Evolutionary conservation across 768 basidiomycete genomes (phyloP).

Genomic region (Pholiota conissans): DNA sequence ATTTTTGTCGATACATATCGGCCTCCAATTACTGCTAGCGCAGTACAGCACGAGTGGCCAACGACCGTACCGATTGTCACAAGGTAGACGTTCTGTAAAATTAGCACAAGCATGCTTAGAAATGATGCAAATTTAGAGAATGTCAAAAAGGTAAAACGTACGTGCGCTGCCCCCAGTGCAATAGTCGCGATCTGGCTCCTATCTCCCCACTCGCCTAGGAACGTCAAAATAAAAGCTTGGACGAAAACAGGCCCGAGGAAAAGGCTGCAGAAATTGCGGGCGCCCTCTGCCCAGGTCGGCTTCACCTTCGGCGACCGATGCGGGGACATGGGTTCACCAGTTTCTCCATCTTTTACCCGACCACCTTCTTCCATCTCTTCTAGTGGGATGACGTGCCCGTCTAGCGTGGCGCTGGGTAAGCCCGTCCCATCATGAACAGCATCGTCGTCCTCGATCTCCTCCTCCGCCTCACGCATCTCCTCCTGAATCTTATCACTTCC

Average conservation of each 20-base stretch:
- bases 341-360: conserved; percentile 7
- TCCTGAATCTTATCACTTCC: conserved; percentile 85
- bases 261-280: conserved; percentile 80
- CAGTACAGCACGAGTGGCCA: conserved; percentile 87
- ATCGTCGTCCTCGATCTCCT: conserved; percentile 88
- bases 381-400: conserved; percentile 53
- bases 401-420: conserved; percentile 22
- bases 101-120: neutral
- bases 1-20: conserved; percentile 92
- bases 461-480: conserved; percentile 95
- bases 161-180: conserved; percentile 92
- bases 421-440: conserved; percentile 47
- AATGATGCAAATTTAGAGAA: neutral
- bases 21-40: conserved; percentile 90
- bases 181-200: conserved; percentile 97
- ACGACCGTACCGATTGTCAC: conserved; percentile 88
- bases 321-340: neutral
- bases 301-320: conserved; percentile 9
- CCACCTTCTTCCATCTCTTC: conserved; percentile 77
- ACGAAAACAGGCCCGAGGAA: conserved; percentile 92
- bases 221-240: conserved; percentile 92
- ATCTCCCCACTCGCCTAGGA: conserved; percentile 99
- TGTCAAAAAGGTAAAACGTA: conserved; percentile 33
- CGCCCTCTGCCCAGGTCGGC: conserved; percentile 49
- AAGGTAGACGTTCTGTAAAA: conserved; percentile 80